Conservation (phyloP, 768 basidiomycete species). For the Chalciporus pseudorubinellus region DNA sequence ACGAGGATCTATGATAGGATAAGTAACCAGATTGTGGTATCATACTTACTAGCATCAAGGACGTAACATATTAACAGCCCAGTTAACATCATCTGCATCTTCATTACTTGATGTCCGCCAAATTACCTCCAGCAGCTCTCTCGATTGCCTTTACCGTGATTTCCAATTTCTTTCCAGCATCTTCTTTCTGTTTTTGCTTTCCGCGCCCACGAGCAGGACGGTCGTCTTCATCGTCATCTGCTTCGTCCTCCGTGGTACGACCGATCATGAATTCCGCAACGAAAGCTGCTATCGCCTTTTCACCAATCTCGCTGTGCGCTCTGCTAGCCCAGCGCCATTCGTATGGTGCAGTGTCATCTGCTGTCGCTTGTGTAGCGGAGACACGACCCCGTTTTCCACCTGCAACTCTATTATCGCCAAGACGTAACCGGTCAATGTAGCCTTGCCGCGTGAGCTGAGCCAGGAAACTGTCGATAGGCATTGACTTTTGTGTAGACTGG, state of each 20-base stretch:
- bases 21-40: not conserved
- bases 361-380: constrained; percentile 38
- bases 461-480: constrained; percentile 68
- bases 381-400: constrained; percentile 55
- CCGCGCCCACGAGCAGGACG: constrained; percentile 11
- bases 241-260: constrained; percentile 12
- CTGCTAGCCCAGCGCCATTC: constrained; percentile 88
- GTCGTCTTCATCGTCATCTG: constrained; percentile 31
- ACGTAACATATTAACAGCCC: not conserved
- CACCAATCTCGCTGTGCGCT: constrained; percentile 80
- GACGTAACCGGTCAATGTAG: constrained; percentile 69
- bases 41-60: not conserved
- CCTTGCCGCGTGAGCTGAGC: constrained; percentile 61
- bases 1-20: not conserved
- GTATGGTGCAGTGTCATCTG: constrained; percentile 33
- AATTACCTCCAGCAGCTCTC: constrained; percentile 59
- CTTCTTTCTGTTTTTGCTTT: constrained; percentile 17
- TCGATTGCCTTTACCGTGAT: constrained; percentile 56
- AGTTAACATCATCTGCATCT: not conserved
- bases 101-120: constrained; percentile 37
- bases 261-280: constrained; percentile 73
- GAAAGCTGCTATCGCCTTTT: constrained; percentile 70
- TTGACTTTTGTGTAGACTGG: constrained; percentile 46
- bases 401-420: constrained; percentile 47
- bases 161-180: constrained; percentile 39